phyloP scores from a whole-genome alignment of 116 monocot genomes.

The Papilionanthe hybrid region DNA sequence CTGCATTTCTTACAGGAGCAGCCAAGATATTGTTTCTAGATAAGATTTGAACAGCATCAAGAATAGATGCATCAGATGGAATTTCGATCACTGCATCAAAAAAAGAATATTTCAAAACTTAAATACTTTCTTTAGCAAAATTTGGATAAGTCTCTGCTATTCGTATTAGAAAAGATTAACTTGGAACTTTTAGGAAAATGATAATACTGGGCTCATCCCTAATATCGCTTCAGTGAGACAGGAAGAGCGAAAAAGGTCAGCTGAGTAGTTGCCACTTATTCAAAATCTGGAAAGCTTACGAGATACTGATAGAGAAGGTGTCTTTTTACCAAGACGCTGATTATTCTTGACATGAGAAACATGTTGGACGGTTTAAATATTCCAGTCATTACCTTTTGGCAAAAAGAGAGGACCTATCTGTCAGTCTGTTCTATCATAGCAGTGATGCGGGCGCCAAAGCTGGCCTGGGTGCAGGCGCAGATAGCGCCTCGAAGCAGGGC shows the following conservation, averaged over 20 bases:
- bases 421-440: too few species aligned
- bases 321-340: neutral
- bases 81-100: slow-evolving; percentile 78
- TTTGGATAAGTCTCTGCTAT: neutral
- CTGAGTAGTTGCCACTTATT: neutral
- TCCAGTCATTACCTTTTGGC: too few species aligned
- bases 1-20: slow-evolving; percentile 65
- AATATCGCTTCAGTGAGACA: neutral
- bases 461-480: too few species aligned
- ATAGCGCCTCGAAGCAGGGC: too few species aligned
- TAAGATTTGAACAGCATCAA: slow-evolving; percentile 70
- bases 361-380: neutral
- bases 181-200: neutral
- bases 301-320: neutral
- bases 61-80: slow-evolving; percentile 48
- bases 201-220: neutral
- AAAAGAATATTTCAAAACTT: neutral
- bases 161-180: neutral
- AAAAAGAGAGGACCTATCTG: too few species aligned
- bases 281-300: neutral
- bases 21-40: slow-evolving; percentile 74
- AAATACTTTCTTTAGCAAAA: neutral
- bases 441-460: too few species aligned
- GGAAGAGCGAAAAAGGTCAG: neutral
- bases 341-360: neutral